Percentiles rank a stretch among this genome's conserved stretches.
Conservation (phyloP, 768 basidiomycete species). For the Lentinula aciculospora region DNA sequence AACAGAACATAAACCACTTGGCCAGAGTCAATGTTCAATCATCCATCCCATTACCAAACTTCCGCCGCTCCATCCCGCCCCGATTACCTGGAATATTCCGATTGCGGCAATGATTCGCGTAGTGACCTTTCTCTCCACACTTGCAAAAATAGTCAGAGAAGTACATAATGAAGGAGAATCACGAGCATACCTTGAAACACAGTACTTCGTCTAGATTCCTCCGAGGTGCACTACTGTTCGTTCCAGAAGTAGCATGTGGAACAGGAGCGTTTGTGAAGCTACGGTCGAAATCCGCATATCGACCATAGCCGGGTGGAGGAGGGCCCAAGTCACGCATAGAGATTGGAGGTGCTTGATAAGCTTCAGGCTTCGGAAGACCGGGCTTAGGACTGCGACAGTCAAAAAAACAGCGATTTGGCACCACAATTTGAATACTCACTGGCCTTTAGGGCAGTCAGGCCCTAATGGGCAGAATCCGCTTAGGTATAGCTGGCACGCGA, state of each 20-base stretch:
- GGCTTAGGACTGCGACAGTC: slow-evolving; percentile 64
- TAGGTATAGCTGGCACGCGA: slow-evolving; percentile 86
- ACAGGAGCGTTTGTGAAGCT: slow-evolving; percentile 32
- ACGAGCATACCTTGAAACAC: slow-evolving; percentile 70
- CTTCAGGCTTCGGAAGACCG: slow-evolving; percentile 57
- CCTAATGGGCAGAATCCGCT: slow-evolving; percentile 93
- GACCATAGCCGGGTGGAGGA: slow-evolving; percentile 87
- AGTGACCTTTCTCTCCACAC: slow-evolving; percentile 93
- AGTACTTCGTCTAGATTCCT: slow-evolving; percentile 79
- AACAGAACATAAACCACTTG: too few species aligned
- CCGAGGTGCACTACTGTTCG: slow-evolving; percentile 30
- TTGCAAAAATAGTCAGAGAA: slow-evolving; percentile 19
- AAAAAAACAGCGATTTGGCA: slow-evolving; percentile 4
- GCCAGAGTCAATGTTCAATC: too few species aligned
- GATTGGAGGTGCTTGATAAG: slow-evolving; percentile 75
- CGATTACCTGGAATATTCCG: slow-evolving; percentile 88
- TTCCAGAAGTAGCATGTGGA: slow-evolving; percentile 16
- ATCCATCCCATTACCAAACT: slow-evolving; percentile 31
- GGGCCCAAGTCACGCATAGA: slow-evolving; percentile 80
- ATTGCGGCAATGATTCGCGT: slow-evolving; percentile 91
- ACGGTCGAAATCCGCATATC: slow-evolving; percentile 75
- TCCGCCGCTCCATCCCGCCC: slow-evolving; percentile 68
- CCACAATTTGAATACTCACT: slow-evolving; percentile 49
- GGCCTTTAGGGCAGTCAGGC: slow-evolving; percentile 80
- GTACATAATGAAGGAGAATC: slow-evolving; percentile 3